These are phyloP conservation scores for Populus hybrid DNA, from an alignment of 441 rosid genomes.

Conservation along the genomic window DNA sequence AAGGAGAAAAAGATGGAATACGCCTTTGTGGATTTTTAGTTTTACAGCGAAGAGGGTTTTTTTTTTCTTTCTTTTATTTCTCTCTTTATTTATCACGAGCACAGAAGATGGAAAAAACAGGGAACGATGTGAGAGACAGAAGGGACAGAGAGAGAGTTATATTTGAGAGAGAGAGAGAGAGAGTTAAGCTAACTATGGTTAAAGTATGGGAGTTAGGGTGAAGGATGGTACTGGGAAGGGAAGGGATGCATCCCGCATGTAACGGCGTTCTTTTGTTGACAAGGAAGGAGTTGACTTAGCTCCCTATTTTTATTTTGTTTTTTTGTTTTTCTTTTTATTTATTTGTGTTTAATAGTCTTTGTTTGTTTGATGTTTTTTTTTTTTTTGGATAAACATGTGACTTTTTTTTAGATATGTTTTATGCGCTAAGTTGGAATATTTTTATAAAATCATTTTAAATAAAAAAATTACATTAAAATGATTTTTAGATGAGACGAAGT, in stretches of 20 bases:
- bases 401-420: not conserved
- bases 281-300: conserved; percentile 3
- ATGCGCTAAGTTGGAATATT: no score
- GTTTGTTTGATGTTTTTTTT: not conserved
- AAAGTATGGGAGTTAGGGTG: not conserved
- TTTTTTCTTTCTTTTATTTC: not conserved
- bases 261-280: conserved; percentile 5
- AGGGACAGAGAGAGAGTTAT: conserved; percentile 3
- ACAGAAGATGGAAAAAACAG: conserved; percentile 15
- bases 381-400: not conserved
- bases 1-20: conserved; percentile 15
- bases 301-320: not conserved
- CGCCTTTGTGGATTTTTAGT: conserved; percentile 28
- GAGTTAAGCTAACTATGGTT: conserved; percentile 15
- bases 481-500: no score
- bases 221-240: not conserved
- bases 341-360: not conserved
- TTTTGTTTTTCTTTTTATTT: not conserved
- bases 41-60: conserved; percentile 20
- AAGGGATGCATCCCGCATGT: not conserved
- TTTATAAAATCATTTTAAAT: no score
- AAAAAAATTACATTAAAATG: no score
- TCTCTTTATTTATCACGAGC: not conserved
- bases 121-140: conserved; percentile 7
- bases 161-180: not conserved